Base-by-base conservation (phyloP, 345 rosid species). In the Schrenkiella parvula region DNA sequence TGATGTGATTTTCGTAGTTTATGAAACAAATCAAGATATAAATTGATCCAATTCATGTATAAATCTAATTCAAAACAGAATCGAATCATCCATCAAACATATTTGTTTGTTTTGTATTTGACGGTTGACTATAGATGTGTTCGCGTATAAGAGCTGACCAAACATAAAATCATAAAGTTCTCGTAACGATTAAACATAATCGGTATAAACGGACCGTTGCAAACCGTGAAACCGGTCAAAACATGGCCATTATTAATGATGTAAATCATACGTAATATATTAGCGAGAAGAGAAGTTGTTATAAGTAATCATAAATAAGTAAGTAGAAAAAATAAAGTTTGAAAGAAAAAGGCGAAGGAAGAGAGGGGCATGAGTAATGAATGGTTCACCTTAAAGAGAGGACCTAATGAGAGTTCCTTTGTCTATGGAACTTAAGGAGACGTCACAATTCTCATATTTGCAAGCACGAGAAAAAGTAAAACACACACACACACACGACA, bases 381-480 rank as follows among this genome's bases (percentile, higher is more conserved):
- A 54, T 72, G 55, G 46, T 37, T 56, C 50, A 42, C 72, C 76
- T 54, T 59, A 64, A 42, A 78, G 72, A 25, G 69, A 64, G 75
- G 77, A 62, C 68, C 71, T 57, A 76, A 80, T 78, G 73, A 48
- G 64, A 50, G 70, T 48, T 78, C 68, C 68, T 59, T 81, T 79
- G 74, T 85, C 83, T 78, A 77, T 69, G 81, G 72, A 66, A 82
- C 78, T 82, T 66, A 79, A 56, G 79, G 79, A 75, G 51, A 62
- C 74, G 79, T 75, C 79, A 43, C 74, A 62, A 42, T 62, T 74
- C 68, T 67, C 68, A 73, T 52, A 48, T 63, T 83, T 81, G 78
- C 77, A 83, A 82, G 75, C 89, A 83, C 88, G 77, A 80, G 84
- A 52, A 46, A 74, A 67, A 66, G 73, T 38, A 59, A 59, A 34